phyloP scores from a whole-genome alignment of 2,329 filamentous ascomycete genomes.

The Allantophomopsis lycopodina region DNA sequence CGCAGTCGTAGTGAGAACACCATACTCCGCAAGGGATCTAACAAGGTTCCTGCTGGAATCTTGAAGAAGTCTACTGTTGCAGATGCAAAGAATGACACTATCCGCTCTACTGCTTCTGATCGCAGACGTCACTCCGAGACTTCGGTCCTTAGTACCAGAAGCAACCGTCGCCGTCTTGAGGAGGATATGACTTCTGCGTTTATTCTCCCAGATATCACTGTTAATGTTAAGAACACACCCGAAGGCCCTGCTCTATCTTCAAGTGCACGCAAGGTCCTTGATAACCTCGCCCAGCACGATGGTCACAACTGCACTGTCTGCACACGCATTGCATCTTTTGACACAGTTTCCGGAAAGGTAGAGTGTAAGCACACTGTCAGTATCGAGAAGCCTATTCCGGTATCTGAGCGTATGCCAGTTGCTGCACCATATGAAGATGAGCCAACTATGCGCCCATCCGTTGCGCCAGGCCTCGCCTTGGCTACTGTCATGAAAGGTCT shows the following conservation, averaged over 20 bases:
- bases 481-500: constrained; percentile 74
- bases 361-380: constrained; percentile 38
- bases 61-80: constrained; percentile 2
- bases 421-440: constrained; percentile 28
- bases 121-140: constrained; percentile 12
- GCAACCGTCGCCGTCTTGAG: constrained; percentile 13
- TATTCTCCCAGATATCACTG: constrained; percentile 43
- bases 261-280: constrained; percentile 36
- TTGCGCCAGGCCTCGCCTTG: constrained; percentile 27
- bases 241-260: constrained; percentile 32
- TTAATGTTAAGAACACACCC: constrained; percentile 19
- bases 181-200: constrained; percentile 46
- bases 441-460: constrained; percentile 41
- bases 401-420: constrained; percentile 44
- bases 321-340: constrained; percentile 32
- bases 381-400: constrained; percentile 49
- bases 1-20: constrained; percentile 1
- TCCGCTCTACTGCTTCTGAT: constrained; percentile 2
- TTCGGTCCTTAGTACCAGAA: constrained; percentile 9
- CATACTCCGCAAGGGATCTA: constrained; percentile 1
- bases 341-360: constrained; percentile 19
- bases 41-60: constrained; percentile 1
- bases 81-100: constrained; percentile 1
- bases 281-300: constrained; percentile 38
- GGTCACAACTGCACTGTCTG: constrained; percentile 44